A percentile compares a stretch with the other conserved stretches of the same genome.
Evolutionary conservation across 2,329 filamentous ascomycete genomes (phyloP).

Genomic region (Xylaria digitata): DNA sequence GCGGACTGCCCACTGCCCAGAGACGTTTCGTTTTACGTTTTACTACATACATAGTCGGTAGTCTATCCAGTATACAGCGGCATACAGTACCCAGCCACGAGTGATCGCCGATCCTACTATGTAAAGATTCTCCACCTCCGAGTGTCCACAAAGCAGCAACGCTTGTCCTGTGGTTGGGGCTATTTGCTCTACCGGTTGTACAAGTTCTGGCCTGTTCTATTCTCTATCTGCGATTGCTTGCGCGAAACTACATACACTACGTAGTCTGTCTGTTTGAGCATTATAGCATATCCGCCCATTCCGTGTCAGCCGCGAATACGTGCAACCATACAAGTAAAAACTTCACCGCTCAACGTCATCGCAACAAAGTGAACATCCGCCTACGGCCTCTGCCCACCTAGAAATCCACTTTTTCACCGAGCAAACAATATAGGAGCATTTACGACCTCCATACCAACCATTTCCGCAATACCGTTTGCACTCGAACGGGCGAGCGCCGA

Average conservation of each 20-base stretch:
- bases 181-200: slow-evolving; percentile 15
- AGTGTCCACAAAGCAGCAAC: slow-evolving; percentile 30
- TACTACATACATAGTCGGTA: slow-evolving; percentile 10
- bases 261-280: slow-evolving; percentile 1
- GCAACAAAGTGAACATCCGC: slow-evolving; percentile 20
- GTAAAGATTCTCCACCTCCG: slow-evolving; percentile 30
- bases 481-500: slow-evolving; percentile 31
- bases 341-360: not conserved
- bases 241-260: slow-evolving; percentile 27
- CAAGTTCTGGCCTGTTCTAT: slow-evolving; percentile 32
- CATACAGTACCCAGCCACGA: slow-evolving; percentile 19
- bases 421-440: slow-evolving; percentile 5
- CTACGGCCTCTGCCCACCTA: slow-evolving; percentile 4
- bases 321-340: slow-evolving; percentile 4
- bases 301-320: not conserved
- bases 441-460: slow-evolving; percentile 37
- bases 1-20: not conserved
- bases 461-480: slow-evolving; percentile 3
- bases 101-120: slow-evolving; percentile 26
- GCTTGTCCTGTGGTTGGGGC: not conserved
- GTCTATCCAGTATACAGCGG: not conserved
- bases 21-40: slow-evolving; percentile 11
- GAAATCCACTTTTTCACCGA: slow-evolving; percentile 2
- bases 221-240: slow-evolving; percentile 13
- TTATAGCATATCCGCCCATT: slow-evolving; percentile 1